Base-by-base conservation (phyloP, 768 basidiomycete genomes). In the Mycena filopes region DNA sequence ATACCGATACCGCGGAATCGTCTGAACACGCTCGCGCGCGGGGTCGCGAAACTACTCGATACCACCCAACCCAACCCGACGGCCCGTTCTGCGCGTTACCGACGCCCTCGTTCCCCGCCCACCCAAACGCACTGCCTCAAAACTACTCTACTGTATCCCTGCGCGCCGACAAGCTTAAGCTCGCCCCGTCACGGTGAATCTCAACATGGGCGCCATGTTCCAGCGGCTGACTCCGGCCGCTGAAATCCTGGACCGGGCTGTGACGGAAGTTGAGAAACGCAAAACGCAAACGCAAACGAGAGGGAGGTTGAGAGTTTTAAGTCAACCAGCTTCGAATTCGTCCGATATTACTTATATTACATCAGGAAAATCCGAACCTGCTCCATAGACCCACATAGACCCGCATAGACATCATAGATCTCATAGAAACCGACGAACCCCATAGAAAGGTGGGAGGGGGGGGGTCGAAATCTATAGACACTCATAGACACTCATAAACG, bases 21-120 rank as follows among this genome's bases (percentile, higher is more conserved):
- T 15, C 50, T 5, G 49, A 51, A 8, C 48, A 20, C n/a, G 13
- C 23, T 15, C 1, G 29, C 1, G 33, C 26, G n/a, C n/a, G n/a
- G n/a, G 0, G 59, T n/a, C 11, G 50, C 41, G 21, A 60, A 60
- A 38, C 28, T 25, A 1, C 42, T 60, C 28, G 42, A 45, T 20
- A 51, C 59, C 42, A n/a, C n/a, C n/a, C n/a, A n/a, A 15, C 50
- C 6, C n/a, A 28, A 21, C 8, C 28, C 21, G 59, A 43, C 25
- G 59, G 49, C 21, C 49, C 59, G 5, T 60, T 40, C 49, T 60
- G 26, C 41, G 42, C 12, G 50, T 45, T 23, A 31, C 53, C 23
- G 50, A n/a, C n/a, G n/a, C n/a, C 59, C 2, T 60, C 59, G 4
- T 60, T 60, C 23, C 59, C 59, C 29, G 49, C 49, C 21, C 7